phyloP scores from a whole-genome alignment of 176 grass and related monocot species.

The Pharus latifolius region DNA sequence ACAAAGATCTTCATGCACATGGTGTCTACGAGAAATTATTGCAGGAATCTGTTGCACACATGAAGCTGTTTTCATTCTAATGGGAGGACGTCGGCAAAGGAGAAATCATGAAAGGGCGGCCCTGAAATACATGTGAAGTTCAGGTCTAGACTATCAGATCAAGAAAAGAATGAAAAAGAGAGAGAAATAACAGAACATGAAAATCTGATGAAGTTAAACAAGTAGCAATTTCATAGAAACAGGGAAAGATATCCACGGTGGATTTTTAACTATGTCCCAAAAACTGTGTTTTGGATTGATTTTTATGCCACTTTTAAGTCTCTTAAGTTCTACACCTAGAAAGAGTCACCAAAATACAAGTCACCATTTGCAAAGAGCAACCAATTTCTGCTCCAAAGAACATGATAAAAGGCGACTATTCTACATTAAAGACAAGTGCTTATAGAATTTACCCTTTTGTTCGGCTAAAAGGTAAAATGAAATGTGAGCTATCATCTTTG shows the following conservation, averaged over 20 bases:
- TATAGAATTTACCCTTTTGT: constrained; percentile 57
- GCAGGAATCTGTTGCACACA: not conserved
- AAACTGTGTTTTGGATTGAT: not conserved
- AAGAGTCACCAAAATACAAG: not conserved
- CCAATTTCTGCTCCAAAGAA: not conserved
- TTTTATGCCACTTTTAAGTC: not conserved
- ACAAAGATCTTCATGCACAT: not conserved
- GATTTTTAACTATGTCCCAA: not conserved
- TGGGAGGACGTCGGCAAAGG: constrained; percentile 60
- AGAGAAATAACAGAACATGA: not conserved
- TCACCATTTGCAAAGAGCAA: not conserved
- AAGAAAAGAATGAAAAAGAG: too few relatives aligned
- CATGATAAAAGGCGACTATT: not conserved
- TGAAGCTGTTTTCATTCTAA: constrained; percentile 29
- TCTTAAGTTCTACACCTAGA: not conserved
- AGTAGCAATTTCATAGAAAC: too few relatives aligned
- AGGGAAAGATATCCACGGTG: too few relatives aligned
- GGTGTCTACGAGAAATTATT: not conserved
- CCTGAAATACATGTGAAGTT: constrained; percentile 38
- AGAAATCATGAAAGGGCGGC: constrained; percentile 77
- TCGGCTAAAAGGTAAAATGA: constrained; percentile 77
- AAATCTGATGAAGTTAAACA: not conserved
- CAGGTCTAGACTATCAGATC: not conserved
- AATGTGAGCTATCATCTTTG: constrained; percentile 80
- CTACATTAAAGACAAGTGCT: not conserved